Percentiles rank a stretch among this genome's conserved stretches.
Evolutionary conservation across 2,329 filamentous ascomycete genomes (phyloP).

Genomic region (Fusarium drepaniforme): DNA sequence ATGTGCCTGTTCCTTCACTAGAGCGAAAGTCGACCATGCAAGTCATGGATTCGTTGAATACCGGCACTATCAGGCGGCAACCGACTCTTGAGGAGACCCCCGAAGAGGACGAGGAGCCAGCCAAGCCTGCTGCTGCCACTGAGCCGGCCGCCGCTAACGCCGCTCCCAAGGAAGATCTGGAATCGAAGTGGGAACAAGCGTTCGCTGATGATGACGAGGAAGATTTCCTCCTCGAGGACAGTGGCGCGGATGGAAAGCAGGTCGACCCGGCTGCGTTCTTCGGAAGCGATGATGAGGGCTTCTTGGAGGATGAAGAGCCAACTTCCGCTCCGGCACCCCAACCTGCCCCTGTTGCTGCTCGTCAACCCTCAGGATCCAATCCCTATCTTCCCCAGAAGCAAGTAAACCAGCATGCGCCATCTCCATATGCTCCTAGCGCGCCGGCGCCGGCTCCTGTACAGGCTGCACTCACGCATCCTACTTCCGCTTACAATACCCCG

Average conservation of each 20-base stretch:
- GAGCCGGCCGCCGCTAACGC: conserved; percentile 39
- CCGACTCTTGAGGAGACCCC: conserved; percentile 48
- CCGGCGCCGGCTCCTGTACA: conserved; percentile 14
- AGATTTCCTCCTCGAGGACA: conserved; percentile 72
- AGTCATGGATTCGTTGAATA: conserved; percentile 66
- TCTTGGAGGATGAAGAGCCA: conserved; percentile 75
- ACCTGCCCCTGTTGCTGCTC: conserved; percentile 12
- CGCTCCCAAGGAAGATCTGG: conserved; percentile 71
- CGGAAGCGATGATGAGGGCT: conserved; percentile 87
- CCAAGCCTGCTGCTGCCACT: conserved; percentile 29
- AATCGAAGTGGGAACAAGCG: conserved; percentile 86
- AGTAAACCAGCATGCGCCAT: conserved; percentile 28
- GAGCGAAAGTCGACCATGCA: conserved; percentile 79
- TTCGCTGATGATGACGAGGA: conserved; percentile 82
- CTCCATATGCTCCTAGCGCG: conserved; percentile 38
- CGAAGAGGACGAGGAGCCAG: conserved; percentile 42
- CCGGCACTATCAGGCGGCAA: conserved; percentile 46
- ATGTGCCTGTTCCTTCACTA: conserved; percentile 50
- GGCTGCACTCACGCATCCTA: conserved; percentile 18
- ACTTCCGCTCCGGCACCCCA: conserved; percentile 20
- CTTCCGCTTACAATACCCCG: conserved; percentile 37
- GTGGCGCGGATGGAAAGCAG: conserved; percentile 55
- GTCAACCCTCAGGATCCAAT: conserved; percentile 31
- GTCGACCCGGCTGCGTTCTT: conserved; percentile 76
- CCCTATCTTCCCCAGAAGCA: conserved; percentile 44